Percentiles rank a stretch among this genome's conserved stretches.
Evolutionary conservation across 331 rosid genomes (phyloP).

Genomic region (Malus hybrid): DNA sequence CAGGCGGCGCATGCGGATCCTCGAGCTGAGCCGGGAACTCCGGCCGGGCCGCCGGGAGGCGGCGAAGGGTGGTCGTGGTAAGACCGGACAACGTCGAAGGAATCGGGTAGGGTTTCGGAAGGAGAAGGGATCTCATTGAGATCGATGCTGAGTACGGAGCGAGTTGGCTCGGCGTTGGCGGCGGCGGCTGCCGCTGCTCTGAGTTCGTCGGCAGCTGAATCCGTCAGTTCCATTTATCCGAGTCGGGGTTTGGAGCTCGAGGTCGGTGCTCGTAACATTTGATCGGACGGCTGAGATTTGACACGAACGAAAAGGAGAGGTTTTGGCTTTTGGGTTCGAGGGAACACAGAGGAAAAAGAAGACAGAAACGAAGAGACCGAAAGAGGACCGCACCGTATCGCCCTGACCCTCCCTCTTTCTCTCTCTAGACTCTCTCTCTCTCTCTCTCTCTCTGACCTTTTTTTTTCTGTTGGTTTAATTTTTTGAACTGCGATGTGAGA

Average conservation of each 20-base stretch:
- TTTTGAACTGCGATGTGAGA: neutral
- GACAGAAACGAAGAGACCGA: conserved; percentile 44
- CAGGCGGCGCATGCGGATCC: conserved; percentile 49
- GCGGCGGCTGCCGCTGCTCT: conserved; percentile 20
- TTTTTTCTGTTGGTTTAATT: neutral
- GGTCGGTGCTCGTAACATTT: conserved; percentile 53
- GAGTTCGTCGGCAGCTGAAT: conserved; percentile 54
- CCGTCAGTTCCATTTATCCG: conserved; percentile 84
- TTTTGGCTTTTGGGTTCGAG: conserved; percentile 3
- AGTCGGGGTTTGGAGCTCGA: conserved; percentile 28
- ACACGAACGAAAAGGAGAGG: neutral
- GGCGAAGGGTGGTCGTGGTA: conserved; percentile 81
- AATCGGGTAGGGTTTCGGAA: conserved; percentile 67
- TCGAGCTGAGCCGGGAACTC: conserved; percentile 29
- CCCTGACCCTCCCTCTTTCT: neutral
- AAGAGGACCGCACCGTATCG: conserved; percentile 35
- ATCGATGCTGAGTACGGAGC: conserved; percentile 72
- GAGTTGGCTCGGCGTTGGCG: conserved; percentile 33
- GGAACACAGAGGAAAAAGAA: conserved; percentile 7
- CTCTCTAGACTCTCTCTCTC: too few species aligned
- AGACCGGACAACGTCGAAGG: conserved; percentile 69
- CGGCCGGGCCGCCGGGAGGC: conserved; percentile 63
- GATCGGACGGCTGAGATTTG: conserved; percentile 48
- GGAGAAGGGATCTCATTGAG: conserved; percentile 99
- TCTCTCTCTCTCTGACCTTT: neutral